Base-by-base conservation (phyloP, 1,139 yeast species). In the Yamadazyma atmosphaerica region DNA sequence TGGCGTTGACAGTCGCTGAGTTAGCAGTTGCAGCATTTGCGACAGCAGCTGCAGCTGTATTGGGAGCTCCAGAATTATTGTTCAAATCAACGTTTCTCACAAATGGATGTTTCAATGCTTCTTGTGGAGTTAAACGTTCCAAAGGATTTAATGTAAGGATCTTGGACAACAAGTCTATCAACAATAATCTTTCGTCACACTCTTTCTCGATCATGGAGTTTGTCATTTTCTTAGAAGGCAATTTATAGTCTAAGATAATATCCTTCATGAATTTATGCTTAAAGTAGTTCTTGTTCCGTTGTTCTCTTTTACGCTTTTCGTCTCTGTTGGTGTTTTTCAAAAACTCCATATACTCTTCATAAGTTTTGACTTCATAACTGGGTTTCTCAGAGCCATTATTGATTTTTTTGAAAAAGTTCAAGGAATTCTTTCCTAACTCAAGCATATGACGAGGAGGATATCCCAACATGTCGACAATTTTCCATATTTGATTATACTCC, bases 71-170 rank as follows among this genome's bases (percentile, higher is more conserved):
- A 16, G 29, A 26, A 14, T 13, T 26, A 13, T n/a, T 13, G 16
- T 33, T 26, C 8, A 32, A 27, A 26, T 44, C 47, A 10, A 45
- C 45, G 32, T 34, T 37, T 31, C 36, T 83, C 15, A 92, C 79
- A 60, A 94, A 92, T 0, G 98, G 98, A 63, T 94, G 98, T 61
- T 81, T 72, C 17, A 85, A 72, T 0, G 98, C 98, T 59, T 92
- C 97, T 51, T 88, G 96, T 9, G 98, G 98, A 0, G 97, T 88
- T 82, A 96, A 84, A 51, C 99, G 75, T 59, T 90, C 96, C 52
- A 92, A 72, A 0, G 98, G 98, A 61, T 90, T 90, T 56, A 88
- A 64, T 50, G 84, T 87, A 43, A 92, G 68, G 9, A 87, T 76
- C 26, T 95, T 95, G 34, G 72, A 64, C 36, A 92, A 71, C 54